These are phyloP conservation scores for Corylus avellana DNA, from an alignment of 306 rosid species.

Conservation along the genomic window DNA sequence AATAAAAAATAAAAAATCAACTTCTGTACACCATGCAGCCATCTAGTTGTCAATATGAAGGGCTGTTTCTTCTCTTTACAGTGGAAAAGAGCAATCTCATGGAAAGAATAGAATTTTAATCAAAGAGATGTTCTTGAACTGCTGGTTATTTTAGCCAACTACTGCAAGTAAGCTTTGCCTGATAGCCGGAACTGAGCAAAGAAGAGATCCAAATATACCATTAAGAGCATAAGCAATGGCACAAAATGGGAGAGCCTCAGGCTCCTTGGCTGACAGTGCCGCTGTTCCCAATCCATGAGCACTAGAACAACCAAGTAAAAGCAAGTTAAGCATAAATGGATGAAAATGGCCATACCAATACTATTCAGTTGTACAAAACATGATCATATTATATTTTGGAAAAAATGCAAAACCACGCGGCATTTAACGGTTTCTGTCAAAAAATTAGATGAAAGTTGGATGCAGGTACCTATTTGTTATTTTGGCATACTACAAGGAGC, in stretches of 20 bases:
- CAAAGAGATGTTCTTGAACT: not conserved
- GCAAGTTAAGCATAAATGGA: conserved; percentile 4
- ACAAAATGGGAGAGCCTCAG: conserved; percentile 96
- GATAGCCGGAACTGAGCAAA: conserved; percentile 79
- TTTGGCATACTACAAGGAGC: too few species aligned
- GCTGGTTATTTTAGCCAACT: conserved; percentile 50
- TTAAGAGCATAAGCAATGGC: conserved; percentile 91
- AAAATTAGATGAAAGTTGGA: too few species aligned
- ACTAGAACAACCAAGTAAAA: conserved; percentile 41
- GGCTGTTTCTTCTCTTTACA: not conserved
- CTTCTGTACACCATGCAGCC: conserved; percentile 3
- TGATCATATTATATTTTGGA: too few species aligned
- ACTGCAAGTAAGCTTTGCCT: conserved; percentile 78
- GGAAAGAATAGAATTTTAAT: not conserved
- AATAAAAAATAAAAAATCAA: too few species aligned
- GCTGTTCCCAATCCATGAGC: conserved; percentile 98
- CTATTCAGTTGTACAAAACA: not conserved
- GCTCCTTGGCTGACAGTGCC: conserved; percentile 94
- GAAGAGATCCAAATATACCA: conserved; percentile 87
- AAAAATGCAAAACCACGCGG: too few species aligned
- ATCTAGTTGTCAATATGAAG: not conserved
- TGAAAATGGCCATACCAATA: conserved; percentile 4
- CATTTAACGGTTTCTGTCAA: too few species aligned
- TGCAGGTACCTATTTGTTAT: too few species aligned
- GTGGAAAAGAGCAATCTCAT: not conserved